Evolutionary conservation across 805 yeast species (phyloP).

Genomic region (Kazachstania taianensis): DNA sequence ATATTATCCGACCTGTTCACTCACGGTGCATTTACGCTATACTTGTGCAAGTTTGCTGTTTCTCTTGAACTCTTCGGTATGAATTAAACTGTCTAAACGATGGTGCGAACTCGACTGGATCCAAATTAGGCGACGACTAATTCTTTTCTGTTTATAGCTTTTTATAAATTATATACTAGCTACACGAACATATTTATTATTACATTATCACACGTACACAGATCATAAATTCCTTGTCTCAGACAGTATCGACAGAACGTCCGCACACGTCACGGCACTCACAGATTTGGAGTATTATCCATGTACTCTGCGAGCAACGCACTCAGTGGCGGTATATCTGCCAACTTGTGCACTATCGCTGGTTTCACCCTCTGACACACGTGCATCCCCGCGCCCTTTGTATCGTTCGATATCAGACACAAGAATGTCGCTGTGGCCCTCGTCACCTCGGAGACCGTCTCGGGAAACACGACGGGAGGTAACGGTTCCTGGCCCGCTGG

Average conservation of each 20-base stretch:
- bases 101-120: conserved; percentile 55
- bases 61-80: too few relatives aligned
- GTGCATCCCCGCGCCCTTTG: conserved; percentile 20
- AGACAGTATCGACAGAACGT: not conserved
- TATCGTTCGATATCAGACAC: conserved; percentile 27
- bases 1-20: too few relatives aligned
- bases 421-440: conserved; percentile 26
- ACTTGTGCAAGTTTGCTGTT: too few relatives aligned
- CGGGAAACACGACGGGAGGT: conserved; percentile 24
- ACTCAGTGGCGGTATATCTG: conserved; percentile 27
- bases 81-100: conserved; percentile 41
- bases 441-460: conserved; percentile 24
- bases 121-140: too few relatives aligned
- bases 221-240: too few relatives aligned
- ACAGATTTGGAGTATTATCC: conserved; percentile 23
- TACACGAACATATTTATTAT: not conserved
- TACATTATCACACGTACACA: not conserved
- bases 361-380: conserved; percentile 25
- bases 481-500: conserved; percentile 19
- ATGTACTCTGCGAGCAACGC: conserved; percentile 25
- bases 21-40: too few relatives aligned
- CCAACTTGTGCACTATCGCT: conserved; percentile 21
- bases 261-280: too few relatives aligned
- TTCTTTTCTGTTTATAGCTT: too few relatives aligned
- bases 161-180: not conserved